A percentile compares a stretch with the other conserved stretches of the same genome.
Conservation (phyloP, 2,329 filamentous ascomycete genomes). For the Cladosporium sp. region DNA sequence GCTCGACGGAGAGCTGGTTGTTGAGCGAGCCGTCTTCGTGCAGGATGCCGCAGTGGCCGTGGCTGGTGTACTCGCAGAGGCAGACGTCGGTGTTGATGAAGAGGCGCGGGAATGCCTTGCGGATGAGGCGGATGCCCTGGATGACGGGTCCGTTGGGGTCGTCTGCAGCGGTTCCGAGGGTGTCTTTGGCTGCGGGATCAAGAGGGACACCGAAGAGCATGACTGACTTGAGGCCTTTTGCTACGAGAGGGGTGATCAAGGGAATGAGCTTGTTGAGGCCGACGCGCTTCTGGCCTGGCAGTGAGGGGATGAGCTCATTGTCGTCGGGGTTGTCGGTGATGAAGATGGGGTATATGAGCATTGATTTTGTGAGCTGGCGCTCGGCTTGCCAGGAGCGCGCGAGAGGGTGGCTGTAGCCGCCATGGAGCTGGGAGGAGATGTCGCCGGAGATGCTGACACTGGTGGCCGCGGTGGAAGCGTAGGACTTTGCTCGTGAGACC, state of each 20-base stretch:
- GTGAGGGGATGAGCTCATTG: constrained; percentile 82
- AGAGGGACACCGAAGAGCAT: constrained; percentile 95
- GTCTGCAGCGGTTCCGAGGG: constrained; percentile 86
- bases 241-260: constrained; percentile 81
- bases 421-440: constrained; percentile 54
- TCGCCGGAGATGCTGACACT: constrained; percentile 55
- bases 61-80: constrained; percentile 96
- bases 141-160: constrained; percentile 93
- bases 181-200: constrained; percentile 78
- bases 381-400: constrained; percentile 55
- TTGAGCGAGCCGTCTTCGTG: constrained; percentile 90
- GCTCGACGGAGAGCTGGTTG: constrained; percentile 89
- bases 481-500: constrained; percentile 49
- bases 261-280: constrained; percentile 83
- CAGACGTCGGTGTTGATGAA: constrained; percentile 94
- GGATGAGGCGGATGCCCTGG: constrained; percentile 77
- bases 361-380: constrained; percentile 64
- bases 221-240: constrained; percentile 86
- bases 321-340: constrained; percentile 93
- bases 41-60: constrained; percentile 95
- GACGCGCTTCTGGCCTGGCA: constrained; percentile 86
- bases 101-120: constrained; percentile 81
- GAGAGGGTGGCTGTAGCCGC: constrained; percentile 54
- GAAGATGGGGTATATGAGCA: constrained; percentile 98
- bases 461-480: constrained; percentile 54